phyloP scores from a whole-genome alignment of 495 filamentous ascomycete genomes.

The Chaetomidium leptoderma region DNA sequence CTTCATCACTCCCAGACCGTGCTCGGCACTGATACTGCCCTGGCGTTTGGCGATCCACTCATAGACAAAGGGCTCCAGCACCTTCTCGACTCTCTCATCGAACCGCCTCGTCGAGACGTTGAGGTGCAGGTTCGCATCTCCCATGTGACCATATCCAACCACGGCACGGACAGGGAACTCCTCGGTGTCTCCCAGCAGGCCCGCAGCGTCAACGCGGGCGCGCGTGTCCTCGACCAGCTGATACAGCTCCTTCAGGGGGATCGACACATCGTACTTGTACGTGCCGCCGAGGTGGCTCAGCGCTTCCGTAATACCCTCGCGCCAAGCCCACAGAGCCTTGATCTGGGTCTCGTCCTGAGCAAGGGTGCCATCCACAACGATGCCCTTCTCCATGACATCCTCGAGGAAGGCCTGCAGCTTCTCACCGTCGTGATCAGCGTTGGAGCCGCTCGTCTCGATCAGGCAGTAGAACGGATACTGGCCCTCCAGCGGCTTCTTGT shows the following conservation, averaged over 20 bases:
- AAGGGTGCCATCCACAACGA: slow-evolving; percentile 81
- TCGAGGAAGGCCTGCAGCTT: slow-evolving; percentile 87
- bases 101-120: slow-evolving; percentile 79
- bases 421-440: slow-evolving; percentile 83
- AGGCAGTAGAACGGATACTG: slow-evolving; percentile 92
- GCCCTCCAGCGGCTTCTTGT: slow-evolving; percentile 72
- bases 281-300: slow-evolving; percentile 88
- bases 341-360: slow-evolving; percentile 91
- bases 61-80: slow-evolving; percentile 90
- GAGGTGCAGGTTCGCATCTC: slow-evolving; percentile 89
- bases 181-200: slow-evolving; percentile 73
- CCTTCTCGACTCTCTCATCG: slow-evolving; percentile 83
- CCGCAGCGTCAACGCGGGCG: slow-evolving; percentile 62
- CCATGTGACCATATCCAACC: slow-evolving; percentile 97
- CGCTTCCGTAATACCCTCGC: slow-evolving; percentile 86
- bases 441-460: slow-evolving; percentile 92
- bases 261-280: slow-evolving; percentile 98
- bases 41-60: slow-evolving; percentile 86
- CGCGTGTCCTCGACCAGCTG: slow-evolving; percentile 78
- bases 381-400: slow-evolving; percentile 76
- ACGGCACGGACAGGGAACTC: slow-evolving; percentile 79
- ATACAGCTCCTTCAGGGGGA: slow-evolving; percentile 85
- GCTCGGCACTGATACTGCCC: slow-evolving; percentile 93
- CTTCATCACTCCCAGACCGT: slow-evolving; percentile 91
- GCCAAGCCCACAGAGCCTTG: slow-evolving; percentile 80